Base-by-base conservation (phyloP, 2,329 filamentous ascomycete genomes). In the Paecilomyces sp. region DNA sequence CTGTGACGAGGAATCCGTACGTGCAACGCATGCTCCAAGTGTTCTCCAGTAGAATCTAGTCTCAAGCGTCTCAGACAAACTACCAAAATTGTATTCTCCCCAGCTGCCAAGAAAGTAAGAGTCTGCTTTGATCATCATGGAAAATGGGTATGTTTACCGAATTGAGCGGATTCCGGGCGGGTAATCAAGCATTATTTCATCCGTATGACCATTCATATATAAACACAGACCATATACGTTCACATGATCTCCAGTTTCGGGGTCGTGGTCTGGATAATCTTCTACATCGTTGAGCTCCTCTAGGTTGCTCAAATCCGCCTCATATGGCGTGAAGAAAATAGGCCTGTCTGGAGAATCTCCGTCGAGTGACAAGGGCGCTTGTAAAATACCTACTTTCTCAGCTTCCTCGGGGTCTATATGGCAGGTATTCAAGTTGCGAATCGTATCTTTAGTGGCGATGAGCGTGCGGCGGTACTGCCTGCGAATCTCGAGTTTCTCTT, bases 11-110 rank as follows among this genome's bases (percentile, higher is more conserved):
- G n/a, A 41, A 15, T 15, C n/a, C 3, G 36, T 41, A 11, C 6
- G n/a, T 7, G 36, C 13, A n/a, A n/a, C 13, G 6, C 13, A 6
- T 41, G 13, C n/a, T 3, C 13, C 4, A 3, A 15, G 2, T n/a
- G n/a, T n/a, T 41, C 3, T n/a, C 52, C 56, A 61, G 25, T 18
- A 25, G 22, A 30, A 30, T 25, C 47, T 30, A 28, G 25, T 28
- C 25, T 28, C 25, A 28, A 28, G 25, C 51, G 33, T 22, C 33
- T 61, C 59, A 13, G 30, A 51, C 36, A 61, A 30, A 33, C 3
- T 25, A 41, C 57, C 56, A 54, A 61, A 61, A 24, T 61, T 59
- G 53, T 56, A 59, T 47, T 50, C 34, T 36, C 53, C 54, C 24
- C 53, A 54, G 24, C 59, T 59, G 36, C 50, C 15, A 41, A 56